phyloP scores from a whole-genome alignment of 2,329 filamentous ascomycete species.

The Colletotrichum cuscutae region DNA sequence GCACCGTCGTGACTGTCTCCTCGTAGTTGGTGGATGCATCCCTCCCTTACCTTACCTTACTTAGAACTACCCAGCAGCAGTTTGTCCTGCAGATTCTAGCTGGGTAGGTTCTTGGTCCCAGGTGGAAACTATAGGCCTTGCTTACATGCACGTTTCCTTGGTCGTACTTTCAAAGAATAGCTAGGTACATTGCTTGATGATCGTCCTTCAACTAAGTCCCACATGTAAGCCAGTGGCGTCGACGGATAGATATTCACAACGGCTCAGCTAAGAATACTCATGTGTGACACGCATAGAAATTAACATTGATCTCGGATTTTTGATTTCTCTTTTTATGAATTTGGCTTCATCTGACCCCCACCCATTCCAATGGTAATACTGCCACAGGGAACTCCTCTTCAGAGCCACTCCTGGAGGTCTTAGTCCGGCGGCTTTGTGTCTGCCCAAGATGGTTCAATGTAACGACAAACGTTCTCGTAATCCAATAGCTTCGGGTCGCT shows the following conservation, averaged over 20 bases:
- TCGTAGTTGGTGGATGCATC: not conserved
- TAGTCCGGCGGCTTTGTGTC: conserved; percentile 57
- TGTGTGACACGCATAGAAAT: not conserved
- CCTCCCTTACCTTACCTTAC: not conserved
- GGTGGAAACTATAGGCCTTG: not conserved
- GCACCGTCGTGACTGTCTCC: not conserved
- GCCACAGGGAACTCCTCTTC: not conserved
- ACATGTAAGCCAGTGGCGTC: not conserved
- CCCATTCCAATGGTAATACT: not conserved
- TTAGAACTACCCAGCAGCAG: not conserved
- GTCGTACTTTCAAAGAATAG: not conserved
- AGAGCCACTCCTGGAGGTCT: not conserved
- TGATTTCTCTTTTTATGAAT: not conserved
- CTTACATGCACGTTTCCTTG: not conserved
- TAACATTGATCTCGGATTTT: not conserved
- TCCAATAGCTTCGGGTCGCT: conserved; percentile 68
- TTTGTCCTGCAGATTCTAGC: not conserved
- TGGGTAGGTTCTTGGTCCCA: not conserved
- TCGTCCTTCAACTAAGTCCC: not conserved
- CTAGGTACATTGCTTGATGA: not conserved
- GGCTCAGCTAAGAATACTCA: not conserved
- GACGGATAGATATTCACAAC: not conserved
- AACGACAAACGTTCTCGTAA: conserved; percentile 80
- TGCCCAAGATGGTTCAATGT: conserved; percentile 71
- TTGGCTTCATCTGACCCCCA: not conserved